Base-by-base conservation (phyloP, 129 eudicot species). In the Glebionis coronaria region DNA sequence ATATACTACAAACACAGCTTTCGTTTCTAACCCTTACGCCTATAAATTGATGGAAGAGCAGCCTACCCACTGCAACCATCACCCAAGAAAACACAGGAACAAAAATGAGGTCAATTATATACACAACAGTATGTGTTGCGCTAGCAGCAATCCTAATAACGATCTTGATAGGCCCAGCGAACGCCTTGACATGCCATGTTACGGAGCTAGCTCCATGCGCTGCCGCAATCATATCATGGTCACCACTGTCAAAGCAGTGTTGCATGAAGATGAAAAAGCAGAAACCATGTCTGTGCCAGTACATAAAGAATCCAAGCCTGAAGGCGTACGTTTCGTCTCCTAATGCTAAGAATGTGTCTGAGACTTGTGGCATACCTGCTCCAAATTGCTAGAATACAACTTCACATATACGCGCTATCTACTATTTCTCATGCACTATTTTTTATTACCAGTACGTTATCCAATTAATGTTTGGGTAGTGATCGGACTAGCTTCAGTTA, bases 201-300 rank as follows among this genome's bases (percentile, higher is more conserved):
- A 63, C 68, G 0, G 66, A 73, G 59, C 78, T 83, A 6, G 25
- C 63, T 4, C 65, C 80, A 0, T 83, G 88, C 52, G 20, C 54
- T 4, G 12, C 49, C 4, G 77, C 88, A 10, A 55, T 81, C 56
- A 9, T 67, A 3, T 27, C 81, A 9, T n/a, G 63, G 0, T 3
- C 73, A 2, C 46, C 53, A 9, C 83, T 79, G 1, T 42, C 82
- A 2, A 6, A 50, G n/a, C 29, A 14, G 18, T 83, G 88, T 65
- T 83, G 88, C 72, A 0, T 31, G 27, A 79, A 73, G 78, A 28
- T 83, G 59, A 73, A 47, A 68, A 46, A 73, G 38, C 88, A 83
- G 53, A 65, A 46, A 70, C 88, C 84, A 25, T 83, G 88, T 62
- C 59, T 76, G 7, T 83, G 88, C 72, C 55, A 70, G 51, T 83